Base-by-base conservation (phyloP, 169 alveolate genomes). In the Babesia bigemina region DNA sequence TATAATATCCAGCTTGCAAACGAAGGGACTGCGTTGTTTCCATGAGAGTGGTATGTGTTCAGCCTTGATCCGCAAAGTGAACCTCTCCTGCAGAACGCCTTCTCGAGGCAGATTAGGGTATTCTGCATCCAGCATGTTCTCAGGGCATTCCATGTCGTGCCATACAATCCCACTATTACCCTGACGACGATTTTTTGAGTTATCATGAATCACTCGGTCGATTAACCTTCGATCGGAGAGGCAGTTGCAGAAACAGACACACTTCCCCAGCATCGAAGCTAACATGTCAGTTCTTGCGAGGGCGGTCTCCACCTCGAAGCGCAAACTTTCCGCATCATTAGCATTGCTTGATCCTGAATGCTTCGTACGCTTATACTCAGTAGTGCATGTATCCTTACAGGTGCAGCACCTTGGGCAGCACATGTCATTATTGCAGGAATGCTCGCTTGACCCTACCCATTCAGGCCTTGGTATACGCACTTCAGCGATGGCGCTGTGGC, bases 331-430 rank as follows among this genome's bases (percentile, higher is more conserved):
- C 53, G 45, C 70, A 0, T 63, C 84, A 29, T 66, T 58, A 2
- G 79, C 24, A 4, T 22, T 17, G 58, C 53, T 56, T 33, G 24
- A n/a, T 14, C 29, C 49, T 4, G 48, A 21, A 14, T 63, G 13
- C 39, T 58, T 52, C 52, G 59, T 16, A 33, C 39, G 39, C 50
- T 4, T 45, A 19, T 58, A 49, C 0, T 28, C 13, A 22, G n/a
- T 26, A 10, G 60, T 63, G 33, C 11, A 36, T 16, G 57, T 26
- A 45, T 71, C 44, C 61, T 12, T 59, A 48, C 88, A 81, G 9
- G 77, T 63, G 50, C 88, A 81, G 59, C 88, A 81, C 60, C 60
- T 81, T n/a, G 36, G 56, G 48, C 88, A 81, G 65, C 88, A 81
- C 36, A 59, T 24, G 11, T 70, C 88, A 52, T 72, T 81, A 24